A percentile compares a stretch with the other conserved stretches of the same genome.
Evolutionary conservation across 2,329 filamentous ascomycete genomes (phyloP).

Genomic region (Penicillium aurantiogriseum): DNA sequence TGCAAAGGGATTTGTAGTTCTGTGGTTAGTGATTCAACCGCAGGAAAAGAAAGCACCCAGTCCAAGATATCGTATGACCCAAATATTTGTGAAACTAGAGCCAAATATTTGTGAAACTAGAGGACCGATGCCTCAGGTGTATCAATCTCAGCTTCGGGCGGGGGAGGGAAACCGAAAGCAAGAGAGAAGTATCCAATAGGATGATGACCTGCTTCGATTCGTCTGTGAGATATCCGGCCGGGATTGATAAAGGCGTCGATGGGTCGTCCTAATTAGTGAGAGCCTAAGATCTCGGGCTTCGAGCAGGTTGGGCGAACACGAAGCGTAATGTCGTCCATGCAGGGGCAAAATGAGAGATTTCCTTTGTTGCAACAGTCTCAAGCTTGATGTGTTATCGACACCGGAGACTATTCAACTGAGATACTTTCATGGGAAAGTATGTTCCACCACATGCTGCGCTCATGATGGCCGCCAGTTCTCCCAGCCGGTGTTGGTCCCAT

Average conservation of each 20-base stretch:
- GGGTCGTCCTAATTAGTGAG: neutral
- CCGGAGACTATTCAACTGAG: neutral
- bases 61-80: neutral
- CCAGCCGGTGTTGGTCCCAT: slow-evolving; percentile 23
- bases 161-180: too few species aligned
- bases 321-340: neutral
- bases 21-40: neutral
- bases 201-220: neutral
- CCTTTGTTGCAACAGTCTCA: neutral
- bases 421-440: neutral
- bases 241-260: neutral
- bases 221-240: neutral
- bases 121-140: neutral
- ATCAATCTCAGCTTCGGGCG: neutral
- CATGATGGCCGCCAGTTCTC: slow-evolving; percentile 28
- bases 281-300: neutral
- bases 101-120: neutral
- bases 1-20: neutral
- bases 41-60: neutral
- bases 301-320: too few species aligned
- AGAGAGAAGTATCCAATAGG: neutral
- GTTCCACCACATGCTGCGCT: neutral
- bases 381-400: neutral
- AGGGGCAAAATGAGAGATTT: neutral
- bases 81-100: neutral